Conservation (phyloP, 805 yeast species). For the Yamadazyma takamatsuzukensis region DNA sequence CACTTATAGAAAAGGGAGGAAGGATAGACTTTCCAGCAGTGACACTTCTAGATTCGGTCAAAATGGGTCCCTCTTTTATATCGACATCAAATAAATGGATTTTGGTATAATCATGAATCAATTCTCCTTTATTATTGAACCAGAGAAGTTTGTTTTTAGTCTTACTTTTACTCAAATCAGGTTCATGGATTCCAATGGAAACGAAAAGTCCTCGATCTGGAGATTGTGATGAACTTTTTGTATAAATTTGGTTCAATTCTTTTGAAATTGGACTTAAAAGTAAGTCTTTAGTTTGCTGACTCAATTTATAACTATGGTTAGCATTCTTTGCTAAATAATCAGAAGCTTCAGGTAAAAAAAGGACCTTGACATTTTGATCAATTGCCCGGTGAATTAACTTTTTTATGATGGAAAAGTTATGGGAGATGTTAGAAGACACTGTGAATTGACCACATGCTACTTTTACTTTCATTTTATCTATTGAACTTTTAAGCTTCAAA, state of each 20-base stretch:
- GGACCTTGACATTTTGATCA: constrained; percentile 53
- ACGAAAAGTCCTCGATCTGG: constrained; percentile 51
- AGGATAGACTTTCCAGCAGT: constrained; percentile 66
- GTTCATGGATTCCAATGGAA: constrained; percentile 88
- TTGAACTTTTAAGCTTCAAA: too few species aligned
- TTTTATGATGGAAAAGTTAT: constrained; percentile 59
- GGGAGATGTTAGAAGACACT: constrained; percentile 58
- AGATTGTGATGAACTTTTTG: constrained; percentile 8
- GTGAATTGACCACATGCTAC: constrained; percentile 64
- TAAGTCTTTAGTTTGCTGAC: constrained; percentile 33
- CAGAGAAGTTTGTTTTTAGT: constrained; percentile 67
- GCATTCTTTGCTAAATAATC: constrained; percentile 80
- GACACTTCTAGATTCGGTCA: constrained; percentile 74
- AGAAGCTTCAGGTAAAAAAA: constrained; percentile 91
- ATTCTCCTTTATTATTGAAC: constrained; percentile 61
- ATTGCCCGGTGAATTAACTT: constrained; percentile 64
- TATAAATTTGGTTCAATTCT: constrained; percentile 38
- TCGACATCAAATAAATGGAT: constrained; percentile 88
- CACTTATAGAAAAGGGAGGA: constrained; percentile 52
- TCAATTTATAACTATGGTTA: constrained; percentile 59
- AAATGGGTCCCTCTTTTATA: constrained; percentile 74
- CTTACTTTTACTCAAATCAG: constrained; percentile 43
- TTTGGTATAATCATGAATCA: constrained; percentile 73
- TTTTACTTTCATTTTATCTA: constrained; percentile 3
- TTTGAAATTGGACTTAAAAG: constrained; percentile 43